Conservation (phyloP, 2,329 filamentous ascomycete species). For the Cercospora sp. region DNA sequence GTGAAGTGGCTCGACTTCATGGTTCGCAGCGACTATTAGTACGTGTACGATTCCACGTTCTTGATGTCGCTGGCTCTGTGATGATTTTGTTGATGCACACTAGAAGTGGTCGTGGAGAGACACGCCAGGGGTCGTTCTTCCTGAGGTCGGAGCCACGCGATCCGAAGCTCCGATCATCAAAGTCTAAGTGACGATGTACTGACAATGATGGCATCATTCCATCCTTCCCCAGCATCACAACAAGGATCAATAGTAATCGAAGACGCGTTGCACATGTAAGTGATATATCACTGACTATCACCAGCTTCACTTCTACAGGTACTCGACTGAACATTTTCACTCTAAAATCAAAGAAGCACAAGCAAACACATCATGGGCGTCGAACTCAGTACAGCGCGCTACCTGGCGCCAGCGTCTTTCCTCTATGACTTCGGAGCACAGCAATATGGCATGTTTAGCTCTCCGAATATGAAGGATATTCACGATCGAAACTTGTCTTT, state of each 20-base stretch:
- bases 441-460: slow-evolving; percentile 59
- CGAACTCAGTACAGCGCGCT: slow-evolving; percentile 55
- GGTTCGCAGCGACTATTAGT: background rate
- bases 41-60: background rate
- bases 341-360: background rate
- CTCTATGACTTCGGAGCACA: slow-evolving; percentile 59
- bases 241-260: slow-evolving; percentile 3
- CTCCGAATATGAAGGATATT: slow-evolving; percentile 60
- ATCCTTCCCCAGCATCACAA: slow-evolving; percentile 8
- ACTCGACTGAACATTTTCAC: background rate
- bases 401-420: slow-evolving; percentile 57
- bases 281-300: background rate
- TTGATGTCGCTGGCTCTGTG: background rate
- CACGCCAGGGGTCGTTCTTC: background rate
- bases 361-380: slow-evolving; percentile 49
- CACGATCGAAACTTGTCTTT: slow-evolving; percentile 60
- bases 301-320: background rate
- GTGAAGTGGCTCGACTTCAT: no score
- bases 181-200: slow-evolving; percentile 10
- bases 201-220: slow-evolving; percentile 15
- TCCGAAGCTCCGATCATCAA: slow-evolving; percentile 6
- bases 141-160: background rate
- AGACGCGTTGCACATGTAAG: background rate
- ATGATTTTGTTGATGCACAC: background rate
- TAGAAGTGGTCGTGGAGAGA: background rate